Conservation (phyloP, 345 rosid genomes). For the Ricinus communis region DNA sequence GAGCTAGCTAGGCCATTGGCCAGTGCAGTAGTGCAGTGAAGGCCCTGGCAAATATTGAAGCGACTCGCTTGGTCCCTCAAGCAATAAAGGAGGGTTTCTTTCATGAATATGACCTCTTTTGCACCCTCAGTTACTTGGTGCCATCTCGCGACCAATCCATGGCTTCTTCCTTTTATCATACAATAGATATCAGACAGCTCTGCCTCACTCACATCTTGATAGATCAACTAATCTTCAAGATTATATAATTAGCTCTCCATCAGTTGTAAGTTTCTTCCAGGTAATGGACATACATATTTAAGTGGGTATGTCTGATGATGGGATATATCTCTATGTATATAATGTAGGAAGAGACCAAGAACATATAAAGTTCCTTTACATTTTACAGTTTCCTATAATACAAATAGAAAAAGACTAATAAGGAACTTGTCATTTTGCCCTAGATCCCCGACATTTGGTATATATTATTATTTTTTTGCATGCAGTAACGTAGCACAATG, state of each 20-base stretch:
- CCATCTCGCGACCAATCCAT: slow-evolving; percentile 25
- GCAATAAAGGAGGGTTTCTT: slow-evolving; percentile 19
- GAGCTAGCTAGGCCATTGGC: slow-evolving; percentile 4
- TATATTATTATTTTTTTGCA: slow-evolving; percentile 20
- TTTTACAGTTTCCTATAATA: slow-evolving; percentile 19
- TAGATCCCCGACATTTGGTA: slow-evolving; percentile 35
- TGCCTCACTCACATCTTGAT: not conserved
- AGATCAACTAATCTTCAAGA: not conserved
- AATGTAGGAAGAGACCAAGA: slow-evolving; percentile 2
- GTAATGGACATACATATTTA: not conserved
- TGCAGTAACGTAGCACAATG: slow-evolving; percentile 18
- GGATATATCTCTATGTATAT: not conserved
- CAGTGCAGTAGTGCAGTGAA: slow-evolving; percentile 3
- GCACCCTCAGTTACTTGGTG: not conserved
- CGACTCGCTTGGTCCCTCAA: slow-evolving; percentile 40
- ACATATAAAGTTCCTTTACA: slow-evolving; percentile 12
- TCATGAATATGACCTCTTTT: slow-evolving; percentile 16
- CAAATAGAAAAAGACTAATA: slow-evolving; percentile 21
- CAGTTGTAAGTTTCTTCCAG: too few species aligned
- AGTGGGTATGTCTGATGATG: not conserved
- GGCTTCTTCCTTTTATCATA: slow-evolving; percentile 15
- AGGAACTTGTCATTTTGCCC: slow-evolving; percentile 40
- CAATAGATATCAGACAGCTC: slow-evolving; percentile 15
- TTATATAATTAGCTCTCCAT: too few species aligned
- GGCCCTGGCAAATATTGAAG: slow-evolving; percentile 20